Evolutionary conservation across 768 basidiomycete species (phyloP), one percentile per base, ranked within the genome.

Genomic region (Auricularia heimuer): DNA sequence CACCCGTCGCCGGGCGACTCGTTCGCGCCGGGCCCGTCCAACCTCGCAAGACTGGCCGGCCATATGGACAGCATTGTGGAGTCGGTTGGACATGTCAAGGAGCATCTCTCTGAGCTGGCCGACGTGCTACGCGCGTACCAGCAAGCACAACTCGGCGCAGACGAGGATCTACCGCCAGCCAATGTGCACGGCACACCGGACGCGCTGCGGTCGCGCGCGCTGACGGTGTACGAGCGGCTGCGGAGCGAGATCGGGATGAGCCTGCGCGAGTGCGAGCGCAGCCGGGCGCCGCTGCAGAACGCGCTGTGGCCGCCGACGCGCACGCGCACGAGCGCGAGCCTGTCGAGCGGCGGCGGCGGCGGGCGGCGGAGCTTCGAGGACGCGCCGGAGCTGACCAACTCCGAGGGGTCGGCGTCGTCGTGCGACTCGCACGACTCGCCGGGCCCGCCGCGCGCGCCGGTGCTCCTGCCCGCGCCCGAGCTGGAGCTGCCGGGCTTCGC

Each of bases 221-320:
- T 93, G 36, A 82, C 81, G 62, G 85, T 88, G 4, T 93, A 91
- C 71, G 92, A 92, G 64, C 78, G 86, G 0, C 78, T 93, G 16
- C 81, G 91, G 11, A 81, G 85, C 3, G 89, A 92, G 69, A 80
- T 94, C 7, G 92, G 91, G 7, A 74, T 88, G 29, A 91, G 90
- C 1, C 75, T 93, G 36, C 77, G 90, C 6, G 92, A 93, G 70
- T 93, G 90, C 71, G 91, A 93, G 73, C 82, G 91, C 7, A 91
- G 91, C 0, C 78, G 88, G 18, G 86, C 84, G 47, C 81, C 82
- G 18, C 76, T 93, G 37, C 68, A 86, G 1, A 81, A 84, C 62
- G 75, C 88, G 63, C 73, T 90, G 3, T 71, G 78, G n/a, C 85
- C 85, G 0, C 75, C 77, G 3, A 68, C 56, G 24, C 6, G 37